These are phyloP conservation scores for Pythium sp. DNA, from an alignment of 352 stramenopile species.

Conservation along the genomic window DNA sequence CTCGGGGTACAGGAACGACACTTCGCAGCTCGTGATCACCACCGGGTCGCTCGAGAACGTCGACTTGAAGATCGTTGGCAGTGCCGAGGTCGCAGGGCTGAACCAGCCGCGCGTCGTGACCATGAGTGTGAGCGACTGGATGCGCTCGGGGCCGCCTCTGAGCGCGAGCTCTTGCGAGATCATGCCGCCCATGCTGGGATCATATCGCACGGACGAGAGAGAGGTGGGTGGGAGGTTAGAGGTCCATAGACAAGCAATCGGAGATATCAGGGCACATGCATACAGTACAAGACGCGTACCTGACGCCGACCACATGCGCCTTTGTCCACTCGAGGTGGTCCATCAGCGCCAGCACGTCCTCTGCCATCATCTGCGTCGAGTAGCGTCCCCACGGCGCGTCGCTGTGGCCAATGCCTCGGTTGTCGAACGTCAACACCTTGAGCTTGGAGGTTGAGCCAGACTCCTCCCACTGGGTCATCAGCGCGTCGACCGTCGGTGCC, in stretches of 20 bases:
- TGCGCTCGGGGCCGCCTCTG: constrained; percentile 26
- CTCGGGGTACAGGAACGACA: constrained; percentile 7
- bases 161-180: constrained; percentile 41
- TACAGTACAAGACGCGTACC: neutral
- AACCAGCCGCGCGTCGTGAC: constrained; percentile 30
- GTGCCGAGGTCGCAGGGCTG: constrained; percentile 1
- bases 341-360: constrained; percentile 29
- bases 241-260: too few relatives aligned
- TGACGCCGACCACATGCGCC: constrained; percentile 15
- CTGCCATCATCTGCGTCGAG: constrained; percentile 32
- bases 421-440: constrained; percentile 57
- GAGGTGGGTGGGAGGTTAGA: neutral
- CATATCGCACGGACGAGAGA: neutral
- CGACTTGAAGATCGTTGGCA: constrained; percentile 5
- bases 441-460: constrained; percentile 22
- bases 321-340: constrained; percentile 18
- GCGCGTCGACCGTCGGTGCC: constrained; percentile 27
- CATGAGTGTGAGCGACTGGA: constrained; percentile 43
- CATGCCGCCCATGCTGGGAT: constrained; percentile 44
- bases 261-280: too few relatives aligned
- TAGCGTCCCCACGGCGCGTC: constrained; percentile 32
- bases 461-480: constrained; percentile 27
- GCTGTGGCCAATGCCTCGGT: constrained; percentile 42
- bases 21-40: constrained; percentile 4
- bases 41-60: neutral